phyloP scores from a whole-genome alignment of 495 filamentous ascomycete genomes.

The Staphylotrichum tortipilum region DNA sequence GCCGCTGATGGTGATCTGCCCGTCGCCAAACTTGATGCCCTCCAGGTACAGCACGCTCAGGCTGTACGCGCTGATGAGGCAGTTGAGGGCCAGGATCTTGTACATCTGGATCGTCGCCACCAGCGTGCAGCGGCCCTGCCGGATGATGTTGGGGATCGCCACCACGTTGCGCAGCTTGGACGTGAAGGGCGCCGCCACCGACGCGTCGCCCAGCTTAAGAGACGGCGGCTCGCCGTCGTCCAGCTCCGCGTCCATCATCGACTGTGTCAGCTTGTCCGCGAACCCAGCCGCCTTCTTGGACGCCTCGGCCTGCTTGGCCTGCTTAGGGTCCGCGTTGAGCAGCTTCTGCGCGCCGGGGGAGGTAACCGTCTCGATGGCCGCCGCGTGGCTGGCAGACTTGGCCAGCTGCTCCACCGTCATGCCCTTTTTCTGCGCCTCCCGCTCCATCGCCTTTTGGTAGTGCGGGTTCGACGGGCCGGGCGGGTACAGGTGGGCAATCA shows the following conservation, averaged over 20 bases:
- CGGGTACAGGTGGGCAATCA: constrained; percentile 92
- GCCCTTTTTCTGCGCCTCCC: constrained; percentile 69
- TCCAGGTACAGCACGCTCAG: constrained; percentile 92
- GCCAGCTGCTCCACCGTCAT: constrained; percentile 36
- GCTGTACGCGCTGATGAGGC: constrained; percentile 96
- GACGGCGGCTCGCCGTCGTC: constrained; percentile 77
- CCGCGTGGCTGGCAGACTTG: constrained; percentile 32
- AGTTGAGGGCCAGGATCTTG: constrained; percentile 98
- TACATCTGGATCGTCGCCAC: constrained; percentile 99
- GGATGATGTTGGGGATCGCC: constrained; percentile 95
- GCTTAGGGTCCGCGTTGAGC: constrained; percentile 45
- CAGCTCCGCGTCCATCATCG: constrained; percentile 84
- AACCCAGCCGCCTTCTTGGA: constrained; percentile 64
- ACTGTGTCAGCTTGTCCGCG: constrained; percentile 77
- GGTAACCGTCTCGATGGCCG: constrained; percentile 55
- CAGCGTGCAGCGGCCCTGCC: constrained; percentile 91
- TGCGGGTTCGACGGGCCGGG: constrained; percentile 90
- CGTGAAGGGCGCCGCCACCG: constrained; percentile 93
- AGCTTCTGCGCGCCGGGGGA: constrained; percentile 63
- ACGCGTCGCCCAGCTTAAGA: constrained; percentile 96
- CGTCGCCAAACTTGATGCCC: constrained; percentile 98
- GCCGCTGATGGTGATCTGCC: constrained; percentile 95
- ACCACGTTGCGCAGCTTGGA: constrained; percentile 96
- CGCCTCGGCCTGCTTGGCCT: constrained; percentile 55
- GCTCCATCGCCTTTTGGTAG: constrained; percentile 83